Conservation (phyloP, 2,329 filamentous ascomycete species). For the Aspergillus nomiae region DNA sequence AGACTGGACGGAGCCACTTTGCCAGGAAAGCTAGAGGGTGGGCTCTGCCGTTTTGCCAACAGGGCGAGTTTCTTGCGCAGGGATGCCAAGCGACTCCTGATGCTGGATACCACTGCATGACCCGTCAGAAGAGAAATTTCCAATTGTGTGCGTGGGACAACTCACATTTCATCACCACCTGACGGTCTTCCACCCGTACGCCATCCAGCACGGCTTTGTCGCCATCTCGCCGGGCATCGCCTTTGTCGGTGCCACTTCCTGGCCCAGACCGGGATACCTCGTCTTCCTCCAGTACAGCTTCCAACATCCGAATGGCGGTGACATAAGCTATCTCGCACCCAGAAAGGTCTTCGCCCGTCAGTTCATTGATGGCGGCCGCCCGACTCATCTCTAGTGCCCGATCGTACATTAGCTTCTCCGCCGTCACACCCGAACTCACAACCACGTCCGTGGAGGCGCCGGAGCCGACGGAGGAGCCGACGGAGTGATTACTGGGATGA, state of each 20-base stretch:
- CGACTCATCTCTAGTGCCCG: slow-evolving; percentile 96
- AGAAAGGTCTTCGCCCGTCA: slow-evolving; percentile 82
- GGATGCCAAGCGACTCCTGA: slow-evolving; percentile 49
- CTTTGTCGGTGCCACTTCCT: slow-evolving; percentile 9
- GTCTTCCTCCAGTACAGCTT: slow-evolving; percentile 87
- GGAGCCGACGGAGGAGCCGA: slow-evolving; percentile 59
- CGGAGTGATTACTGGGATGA: slow-evolving; percentile 76
- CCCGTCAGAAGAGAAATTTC: slow-evolving; percentile 23
- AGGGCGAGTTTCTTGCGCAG: slow-evolving; percentile 53
- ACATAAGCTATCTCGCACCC: slow-evolving; percentile 92
- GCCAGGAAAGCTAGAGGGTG: slow-evolving; percentile 31
- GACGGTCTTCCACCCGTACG: slow-evolving; percentile 49
- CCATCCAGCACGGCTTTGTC: slow-evolving; percentile 41
- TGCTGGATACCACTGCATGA: slow-evolving; percentile 49
- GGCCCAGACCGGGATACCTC: slow-evolving; percentile 50
- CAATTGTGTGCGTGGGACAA: slow-evolving; percentile 13
- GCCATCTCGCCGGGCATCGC: slow-evolving; percentile 11
- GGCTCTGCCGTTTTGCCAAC: slow-evolving; percentile 51
- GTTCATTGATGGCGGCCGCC: slow-evolving; percentile 90
- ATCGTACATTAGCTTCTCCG: slow-evolving; percentile 97
- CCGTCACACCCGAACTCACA: slow-evolving; percentile 84
- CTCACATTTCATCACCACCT: slow-evolving; percentile 54
- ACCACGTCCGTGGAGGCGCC: slow-evolving; percentile 75
- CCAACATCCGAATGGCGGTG: slow-evolving; percentile 91
- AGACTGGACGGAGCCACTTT: slow-evolving; percentile 33